Evolutionary conservation across 768 basidiomycete genomes (phyloP).

Genomic region (Phanerodontia chrysosporium): DNA sequence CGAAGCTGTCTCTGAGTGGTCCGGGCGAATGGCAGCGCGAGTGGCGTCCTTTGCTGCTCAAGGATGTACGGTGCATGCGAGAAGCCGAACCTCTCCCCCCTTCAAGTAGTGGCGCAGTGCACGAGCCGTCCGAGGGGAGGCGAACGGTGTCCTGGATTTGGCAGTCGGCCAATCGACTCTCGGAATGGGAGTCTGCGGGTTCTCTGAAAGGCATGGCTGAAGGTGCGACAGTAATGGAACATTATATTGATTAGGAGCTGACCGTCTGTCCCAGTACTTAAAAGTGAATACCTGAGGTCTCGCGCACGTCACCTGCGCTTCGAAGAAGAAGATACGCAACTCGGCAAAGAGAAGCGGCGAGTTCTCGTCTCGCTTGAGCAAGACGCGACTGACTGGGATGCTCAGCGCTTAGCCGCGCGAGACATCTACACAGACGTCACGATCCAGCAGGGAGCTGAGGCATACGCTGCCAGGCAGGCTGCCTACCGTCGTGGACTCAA

Average conservation of each 20-base stretch:
- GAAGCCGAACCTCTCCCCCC: neutral
- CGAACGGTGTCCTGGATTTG: constrained; percentile 16
- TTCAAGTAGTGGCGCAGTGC: neutral
- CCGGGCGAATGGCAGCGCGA: neutral
- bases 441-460: neutral
- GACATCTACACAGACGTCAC: neutral
- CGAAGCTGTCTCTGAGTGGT: neutral
- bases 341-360: neutral
- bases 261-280: neutral
- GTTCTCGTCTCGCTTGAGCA: neutral
- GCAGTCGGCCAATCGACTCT: neutral
- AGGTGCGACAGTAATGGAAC: neutral
- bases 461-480: constrained; percentile 2
- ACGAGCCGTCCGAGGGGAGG: constrained; percentile 3
- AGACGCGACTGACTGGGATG: neutral
- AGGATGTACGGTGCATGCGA: constrained; percentile 6
- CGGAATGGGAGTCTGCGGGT: neutral
- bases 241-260: neutral
- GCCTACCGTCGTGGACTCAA: neutral
- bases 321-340: neutral
- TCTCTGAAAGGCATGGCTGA: neutral
- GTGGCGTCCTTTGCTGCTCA: neutral
- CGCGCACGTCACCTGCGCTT: neutral
- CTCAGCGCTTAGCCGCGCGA: neutral
- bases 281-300: neutral